Base-by-base conservation (phyloP, 2,329 filamentous ascomycete genomes). In the Colletotrichum sidae region DNA sequence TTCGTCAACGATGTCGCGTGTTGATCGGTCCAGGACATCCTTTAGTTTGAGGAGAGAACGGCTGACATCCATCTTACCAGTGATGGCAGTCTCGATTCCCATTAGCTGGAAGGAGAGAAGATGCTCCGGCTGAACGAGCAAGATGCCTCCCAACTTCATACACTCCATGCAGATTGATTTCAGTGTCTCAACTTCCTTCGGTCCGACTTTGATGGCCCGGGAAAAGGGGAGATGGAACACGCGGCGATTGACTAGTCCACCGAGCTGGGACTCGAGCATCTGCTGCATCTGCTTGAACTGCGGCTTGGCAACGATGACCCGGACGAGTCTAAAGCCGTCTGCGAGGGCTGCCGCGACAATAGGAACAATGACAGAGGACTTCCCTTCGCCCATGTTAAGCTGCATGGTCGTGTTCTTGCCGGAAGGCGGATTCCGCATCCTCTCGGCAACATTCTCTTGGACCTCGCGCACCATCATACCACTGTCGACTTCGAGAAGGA, bases 371-470 rank as follows among this genome's bases (percentile, higher is more conserved):
- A 92, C 86, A 0, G 89, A 90, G 0, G 88, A 88, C 67, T 92
- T 92, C 0, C 90, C 90, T 70, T 91, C 84, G 0, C 90, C 90
- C 89, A 92, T 92, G 67, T 91, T 91, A 2, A 92, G 73, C 69
- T 92, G 88, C 78, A 91, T 83, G 0, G 89, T 83, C 0, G 81
- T 73, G 68, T 89, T 91, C 0, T 72, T 35, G 0, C 70, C 72
- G 0, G 71, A 71, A 0, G 72, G 69, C 0, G 83, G 81, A 0
- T 70, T 55, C 2, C 81, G 83, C 85, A 93, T 92, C 17, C 83
- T 71, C 0, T 61, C 49, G 0, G 89, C 86, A 54, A 93, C 87
- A 2, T 83, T 72, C 3, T 83, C 79, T 70, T 93, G 90, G 0
- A 86, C 82, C 0, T 79, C 71, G 0, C 91, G 83, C 8, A 93